phyloP scores from a whole-genome alignment of 2,329 filamentous ascomycete species.

The Stromatinia cepivora region DNA sequence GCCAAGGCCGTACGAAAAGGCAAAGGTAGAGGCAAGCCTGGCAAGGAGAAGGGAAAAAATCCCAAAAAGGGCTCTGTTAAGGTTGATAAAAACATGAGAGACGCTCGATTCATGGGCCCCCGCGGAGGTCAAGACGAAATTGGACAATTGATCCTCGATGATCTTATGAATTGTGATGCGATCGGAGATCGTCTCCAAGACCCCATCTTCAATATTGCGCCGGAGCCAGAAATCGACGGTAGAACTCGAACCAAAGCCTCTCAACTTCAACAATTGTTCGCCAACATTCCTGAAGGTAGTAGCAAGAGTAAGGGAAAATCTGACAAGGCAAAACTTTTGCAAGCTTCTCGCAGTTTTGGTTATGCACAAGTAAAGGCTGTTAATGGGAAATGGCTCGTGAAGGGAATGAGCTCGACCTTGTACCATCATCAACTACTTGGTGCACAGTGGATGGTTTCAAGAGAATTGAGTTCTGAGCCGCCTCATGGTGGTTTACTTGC shows the following conservation, averaged over 20 bases:
- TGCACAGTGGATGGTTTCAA: slow-evolving; percentile 53
- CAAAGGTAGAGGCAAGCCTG: slow-evolving; percentile 25
- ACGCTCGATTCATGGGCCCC: not conserved
- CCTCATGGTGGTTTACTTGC: slow-evolving; percentile 58
- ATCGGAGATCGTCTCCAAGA: slow-evolving; percentile 33
- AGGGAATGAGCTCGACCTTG: slow-evolving; percentile 50
- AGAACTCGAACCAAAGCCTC: slow-evolving; percentile 28
- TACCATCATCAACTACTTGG: slow-evolving; percentile 54
- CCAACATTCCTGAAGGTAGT: slow-evolving; percentile 33
- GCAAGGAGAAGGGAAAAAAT: slow-evolving; percentile 6
- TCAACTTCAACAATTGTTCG: slow-evolving; percentile 35
- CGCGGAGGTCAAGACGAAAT: slow-evolving; percentile 27
- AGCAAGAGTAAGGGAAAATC: slow-evolving; percentile 26
- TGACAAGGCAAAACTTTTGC: slow-evolving; percentile 44
- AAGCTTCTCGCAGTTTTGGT: slow-evolving; percentile 48
- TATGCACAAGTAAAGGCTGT: slow-evolving; percentile 40
- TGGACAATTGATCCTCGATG: slow-evolving; percentile 30
- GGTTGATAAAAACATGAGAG: slow-evolving; percentile 12
- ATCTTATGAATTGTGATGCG: slow-evolving; percentile 30
- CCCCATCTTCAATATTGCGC: slow-evolving; percentile 28
- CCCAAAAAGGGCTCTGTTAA: slow-evolving; percentile 21
- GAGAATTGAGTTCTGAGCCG: slow-evolving; percentile 45
- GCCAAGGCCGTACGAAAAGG: slow-evolving; percentile 23
- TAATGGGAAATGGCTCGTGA: slow-evolving; percentile 46
- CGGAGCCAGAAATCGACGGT: slow-evolving; percentile 29